Base-by-base conservation (phyloP, 2,329 filamentous ascomycete species). In the Stachybotrys elegans region DNA sequence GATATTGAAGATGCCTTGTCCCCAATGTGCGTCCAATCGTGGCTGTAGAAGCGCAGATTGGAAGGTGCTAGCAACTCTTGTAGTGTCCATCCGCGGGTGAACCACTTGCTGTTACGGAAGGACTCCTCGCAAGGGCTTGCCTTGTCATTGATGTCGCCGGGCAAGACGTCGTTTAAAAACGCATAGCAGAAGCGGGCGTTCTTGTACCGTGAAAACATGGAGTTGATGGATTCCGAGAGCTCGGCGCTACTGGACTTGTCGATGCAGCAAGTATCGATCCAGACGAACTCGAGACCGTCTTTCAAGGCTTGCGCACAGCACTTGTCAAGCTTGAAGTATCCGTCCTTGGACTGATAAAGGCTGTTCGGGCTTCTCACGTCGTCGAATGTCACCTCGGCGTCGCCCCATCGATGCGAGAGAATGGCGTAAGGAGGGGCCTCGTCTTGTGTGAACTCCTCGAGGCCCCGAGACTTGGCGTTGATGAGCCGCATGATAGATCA, bases 201-300 rank as follows among this genome's bases (percentile, higher is more conserved):
- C n/a, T 47, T 27, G 37, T 58, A 56, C 54, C 55, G 57, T 11
- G 35, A 40, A 20, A 49, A 58, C 51, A 49, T 56, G 37, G 54
- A 56, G 45, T 59, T 58, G 47, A 58, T 52, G 13, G 55, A 51
- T 39, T 58, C 55, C 16, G 54, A 52, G 21, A 60, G 31, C 39
- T 60, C 58, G 12, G 54, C 43, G 12, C 48, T 48, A 20, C 47
- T 56, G 4, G 42, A 44, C 38, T 40, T 44, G 31, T 48, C 44
- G 14, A 35, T 41, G 31, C 20, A 40, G 25, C 21, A 25, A n/a
- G 40, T 16, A 4, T 22, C 27, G 4, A 44, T 38, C 45, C 42
- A 47, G 4, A 44, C 20, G 32, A 44, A 47, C 5, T 49, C 46
- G 4, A 38, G 17, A 14, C 21, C 35, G 7, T 38, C 35, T 4